phyloP scores from a whole-genome alignment of 2,329 filamentous ascomycete genomes.

The Talaromyces sp. region DNA sequence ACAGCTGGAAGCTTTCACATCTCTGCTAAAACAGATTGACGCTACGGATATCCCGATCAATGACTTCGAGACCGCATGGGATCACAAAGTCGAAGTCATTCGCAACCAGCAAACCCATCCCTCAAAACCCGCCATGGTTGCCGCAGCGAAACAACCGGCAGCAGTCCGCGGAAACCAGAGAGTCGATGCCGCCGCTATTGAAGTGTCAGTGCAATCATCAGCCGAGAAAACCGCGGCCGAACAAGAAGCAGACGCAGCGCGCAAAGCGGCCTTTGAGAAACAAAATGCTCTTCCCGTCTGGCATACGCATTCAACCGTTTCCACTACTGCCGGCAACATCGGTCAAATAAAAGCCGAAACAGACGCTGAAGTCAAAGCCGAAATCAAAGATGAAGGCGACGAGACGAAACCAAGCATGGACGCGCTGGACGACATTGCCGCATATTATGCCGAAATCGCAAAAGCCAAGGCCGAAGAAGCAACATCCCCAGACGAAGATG shows the following conservation, averaged over 20 bases:
- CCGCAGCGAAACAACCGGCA: constrained; percentile 38
- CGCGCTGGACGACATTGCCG: constrained; percentile 45
- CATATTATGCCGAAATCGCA: constrained; percentile 47
- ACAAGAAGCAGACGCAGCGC: constrained; percentile 45
- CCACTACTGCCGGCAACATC: constrained; percentile 26
- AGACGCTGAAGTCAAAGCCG: constrained; percentile 35
- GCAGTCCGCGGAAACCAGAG: constrained; percentile 42
- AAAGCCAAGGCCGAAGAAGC: constrained; percentile 43
- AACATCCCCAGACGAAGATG: constrained; percentile 39
- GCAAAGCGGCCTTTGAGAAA: constrained; percentile 48
- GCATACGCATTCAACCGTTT: constrained; percentile 51
- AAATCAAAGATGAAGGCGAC: constrained; percentile 41
- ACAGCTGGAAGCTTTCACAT: constrained; percentile 46
- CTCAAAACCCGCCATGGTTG: constrained; percentile 39
- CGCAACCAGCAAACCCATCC: constrained; percentile 44
- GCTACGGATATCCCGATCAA: constrained; percentile 46
- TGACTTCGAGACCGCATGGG: constrained; percentile 49
- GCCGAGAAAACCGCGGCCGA: constrained; percentile 50
- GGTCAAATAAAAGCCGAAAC: constrained; percentile 30
- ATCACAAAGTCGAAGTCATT: constrained; percentile 45
- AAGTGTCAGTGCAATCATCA: constrained; percentile 48
- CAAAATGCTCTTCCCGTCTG: constrained; percentile 53
- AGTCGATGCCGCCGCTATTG: constrained; percentile 44
- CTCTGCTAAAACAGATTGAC: constrained; percentile 48
- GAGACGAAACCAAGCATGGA: constrained; percentile 42